Evolutionary conservation across 2,329 filamentous ascomycete genomes (phyloP).

Genomic region (Fusarium sp.): DNA sequence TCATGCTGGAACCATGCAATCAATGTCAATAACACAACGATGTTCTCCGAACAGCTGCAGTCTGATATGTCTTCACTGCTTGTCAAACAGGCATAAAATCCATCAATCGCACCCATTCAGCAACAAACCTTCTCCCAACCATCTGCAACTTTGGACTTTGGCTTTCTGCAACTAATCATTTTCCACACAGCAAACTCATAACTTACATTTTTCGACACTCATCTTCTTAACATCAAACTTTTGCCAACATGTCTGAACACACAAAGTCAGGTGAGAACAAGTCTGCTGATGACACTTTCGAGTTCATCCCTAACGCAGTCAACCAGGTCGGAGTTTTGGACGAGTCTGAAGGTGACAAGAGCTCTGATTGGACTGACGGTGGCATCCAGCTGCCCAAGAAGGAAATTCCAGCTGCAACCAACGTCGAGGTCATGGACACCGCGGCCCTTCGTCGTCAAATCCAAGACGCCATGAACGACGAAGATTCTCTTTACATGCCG

Average conservation of each 20-base stretch:
- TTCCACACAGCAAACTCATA: neutral
- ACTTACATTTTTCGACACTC: neutral
- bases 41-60: no score
- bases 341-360: neutral
- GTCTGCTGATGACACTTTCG: neutral
- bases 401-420: neutral
- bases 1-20: no score
- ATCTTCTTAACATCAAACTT: neutral
- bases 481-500: neutral
- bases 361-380: neutral
- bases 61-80: no score
- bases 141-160: neutral
- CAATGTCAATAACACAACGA: no score
- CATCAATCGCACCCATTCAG: neutral
- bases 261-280: neutral
- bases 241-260: neutral
- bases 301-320: neutral
- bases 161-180: neutral
- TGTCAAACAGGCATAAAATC: neutral
- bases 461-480: neutral
- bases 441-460: neutral
- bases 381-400: neutral
- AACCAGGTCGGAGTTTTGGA: neutral
- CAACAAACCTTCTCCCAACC: neutral
- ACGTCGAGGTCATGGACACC: neutral